Evolutionary conservation across 306 rosid genomes (phyloP).

Genomic region (Quercus berberidifolia): DNA sequence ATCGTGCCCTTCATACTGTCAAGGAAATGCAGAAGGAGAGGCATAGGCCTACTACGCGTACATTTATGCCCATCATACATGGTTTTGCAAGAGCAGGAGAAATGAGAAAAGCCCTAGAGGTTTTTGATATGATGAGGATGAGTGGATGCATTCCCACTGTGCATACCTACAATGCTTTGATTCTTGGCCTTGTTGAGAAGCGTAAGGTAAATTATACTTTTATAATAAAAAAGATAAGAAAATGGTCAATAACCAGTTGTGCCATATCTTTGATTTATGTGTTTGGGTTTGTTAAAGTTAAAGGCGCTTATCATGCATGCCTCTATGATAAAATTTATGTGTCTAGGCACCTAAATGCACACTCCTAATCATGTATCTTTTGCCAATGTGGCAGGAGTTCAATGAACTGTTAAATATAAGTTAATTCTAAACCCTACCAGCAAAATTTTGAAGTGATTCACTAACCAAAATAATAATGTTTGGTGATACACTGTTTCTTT

Average conservation of each 20-base stretch:
- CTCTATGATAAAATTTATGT: background rate
- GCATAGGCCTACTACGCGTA: conserved; percentile 81
- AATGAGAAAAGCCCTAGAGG: conserved; percentile 69
- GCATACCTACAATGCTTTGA: conserved; percentile 89
- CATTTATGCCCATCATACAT: conserved; percentile 90
- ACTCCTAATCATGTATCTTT: background rate
- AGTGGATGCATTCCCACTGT: conserved; percentile 93
- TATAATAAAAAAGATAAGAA: background rate
- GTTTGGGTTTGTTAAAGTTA: background rate
- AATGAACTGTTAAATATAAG: background rate
- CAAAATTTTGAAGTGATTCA: background rate
- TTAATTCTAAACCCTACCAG: background rate
- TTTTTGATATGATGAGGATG: conserved; percentile 92
- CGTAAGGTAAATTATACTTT: conserved; percentile 57
- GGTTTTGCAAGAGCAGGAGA: conserved; percentile 91
- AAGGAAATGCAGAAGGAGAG: conserved; percentile 84
- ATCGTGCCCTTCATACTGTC: conserved; percentile 72
- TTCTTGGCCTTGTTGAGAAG: conserved; percentile 95
- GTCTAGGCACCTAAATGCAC: background rate
- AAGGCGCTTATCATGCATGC: background rate
- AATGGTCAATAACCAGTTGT: background rate
- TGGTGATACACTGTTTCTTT: background rate
- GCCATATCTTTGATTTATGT: background rate
- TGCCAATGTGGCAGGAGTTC: background rate
- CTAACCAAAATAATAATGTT: background rate